Evolutionary conservation across 202 grass and related monocot genomes (phyloP).

Genomic region (Carex sylvatica): DNA sequence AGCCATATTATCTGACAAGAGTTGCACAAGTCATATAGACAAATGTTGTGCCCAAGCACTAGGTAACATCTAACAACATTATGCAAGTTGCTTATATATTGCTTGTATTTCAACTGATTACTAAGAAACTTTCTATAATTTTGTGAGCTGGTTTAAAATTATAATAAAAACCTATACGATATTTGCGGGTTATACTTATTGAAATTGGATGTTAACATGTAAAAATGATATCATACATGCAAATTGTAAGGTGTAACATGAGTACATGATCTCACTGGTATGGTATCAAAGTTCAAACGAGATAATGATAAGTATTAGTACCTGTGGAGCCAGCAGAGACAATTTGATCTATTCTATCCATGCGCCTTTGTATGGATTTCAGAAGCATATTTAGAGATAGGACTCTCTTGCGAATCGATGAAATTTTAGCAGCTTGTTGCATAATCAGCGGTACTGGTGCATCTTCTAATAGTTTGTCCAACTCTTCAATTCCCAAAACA

Average conservation of each 20-base stretch:
- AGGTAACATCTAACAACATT: neutral
- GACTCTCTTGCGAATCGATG: slow-evolving; percentile 68
- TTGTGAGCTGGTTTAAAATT: neutral
- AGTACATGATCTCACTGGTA: neutral
- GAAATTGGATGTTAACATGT: neutral
- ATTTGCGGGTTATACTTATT: too few species aligned
- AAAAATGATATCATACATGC: neutral
- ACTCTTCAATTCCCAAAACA: slow-evolving; percentile 48
- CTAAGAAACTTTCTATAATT: neutral
- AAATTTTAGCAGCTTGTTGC: slow-evolving; percentile 83
- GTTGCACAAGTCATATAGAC: neutral
- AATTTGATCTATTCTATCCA: slow-evolving; percentile 76
- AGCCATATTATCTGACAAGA: slow-evolving; percentile 17
- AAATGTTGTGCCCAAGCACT: neutral
- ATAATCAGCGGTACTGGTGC: slow-evolving; percentile 56
- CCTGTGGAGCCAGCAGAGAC: slow-evolving; percentile 72
- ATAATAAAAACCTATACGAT: neutral
- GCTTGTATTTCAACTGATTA: neutral
- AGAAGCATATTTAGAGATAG: slow-evolving; percentile 76
- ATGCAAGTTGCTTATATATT: neutral
- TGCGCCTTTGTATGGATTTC: slow-evolving; percentile 74
- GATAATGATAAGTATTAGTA: slow-evolving; percentile 5
- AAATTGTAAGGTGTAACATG: neutral
- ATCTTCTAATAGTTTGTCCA: slow-evolving; percentile 85
- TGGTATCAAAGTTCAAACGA: neutral